phyloP scores from a whole-genome alignment of 352 stramenopile genomes.

The Phytopythium aichiense region DNA sequence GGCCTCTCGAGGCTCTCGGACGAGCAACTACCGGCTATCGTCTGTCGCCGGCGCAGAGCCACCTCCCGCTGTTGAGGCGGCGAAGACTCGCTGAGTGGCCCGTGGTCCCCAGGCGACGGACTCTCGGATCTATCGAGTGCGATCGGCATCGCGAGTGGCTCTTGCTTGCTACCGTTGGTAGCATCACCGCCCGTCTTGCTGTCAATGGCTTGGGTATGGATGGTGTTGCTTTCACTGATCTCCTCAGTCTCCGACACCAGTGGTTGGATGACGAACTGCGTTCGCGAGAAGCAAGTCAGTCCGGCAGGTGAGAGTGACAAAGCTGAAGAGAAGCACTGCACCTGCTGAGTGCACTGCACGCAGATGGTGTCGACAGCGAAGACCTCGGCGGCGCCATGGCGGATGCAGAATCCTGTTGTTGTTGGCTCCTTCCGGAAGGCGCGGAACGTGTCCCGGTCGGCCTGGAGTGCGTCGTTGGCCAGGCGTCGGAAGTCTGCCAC shows the following conservation, averaged over 20 bases:
- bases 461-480: conserved; percentile 29
- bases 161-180: not conserved
- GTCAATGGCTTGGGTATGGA: not conserved
- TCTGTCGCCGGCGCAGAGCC: not conserved
- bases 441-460: conserved; percentile 19
- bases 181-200: not conserved
- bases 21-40: not conserved
- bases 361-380: conserved; percentile 50
- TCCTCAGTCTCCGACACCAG: not conserved
- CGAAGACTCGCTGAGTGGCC: not conserved
- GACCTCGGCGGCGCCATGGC: conserved; percentile 34
- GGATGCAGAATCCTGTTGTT: conserved; percentile 44
- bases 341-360: conserved; percentile 41
- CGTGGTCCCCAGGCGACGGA: not conserved
- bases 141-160: not conserved
- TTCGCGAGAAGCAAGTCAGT: not conserved
- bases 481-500: conserved; percentile 46
- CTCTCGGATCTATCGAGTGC: not conserved
- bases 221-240: no score
- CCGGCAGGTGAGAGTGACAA: not conserved
- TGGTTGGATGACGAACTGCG: not conserved
- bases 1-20: not conserved
- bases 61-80: not conserved
- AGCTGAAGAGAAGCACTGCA: conserved; percentile 9
- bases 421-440: conserved; percentile 38